Conservation (phyloP, 1,284 basidiomycete genomes). For the Cystobasidium slooffiae region DNA sequence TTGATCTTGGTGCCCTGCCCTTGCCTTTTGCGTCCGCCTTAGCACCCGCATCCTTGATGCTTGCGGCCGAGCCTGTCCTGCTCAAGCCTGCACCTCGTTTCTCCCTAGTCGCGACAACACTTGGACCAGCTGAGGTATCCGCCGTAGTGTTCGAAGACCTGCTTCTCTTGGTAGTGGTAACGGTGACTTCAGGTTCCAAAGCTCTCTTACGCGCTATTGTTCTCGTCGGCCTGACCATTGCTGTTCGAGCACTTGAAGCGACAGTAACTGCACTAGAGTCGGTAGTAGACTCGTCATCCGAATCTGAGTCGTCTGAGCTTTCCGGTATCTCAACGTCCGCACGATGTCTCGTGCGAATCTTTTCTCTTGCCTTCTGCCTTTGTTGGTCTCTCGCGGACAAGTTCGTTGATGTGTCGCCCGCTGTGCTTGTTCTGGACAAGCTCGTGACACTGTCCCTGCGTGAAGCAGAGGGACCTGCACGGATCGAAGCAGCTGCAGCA, state of each 20-base stretch:
- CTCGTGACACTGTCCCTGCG: not conserved
- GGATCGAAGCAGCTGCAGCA: too few species aligned
- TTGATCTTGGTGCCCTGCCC: not conserved
- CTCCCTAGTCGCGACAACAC: not conserved
- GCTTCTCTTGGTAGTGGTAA: not conserved
- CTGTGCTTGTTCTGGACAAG: not conserved
- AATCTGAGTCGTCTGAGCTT: not conserved
- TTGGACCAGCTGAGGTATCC: not conserved
- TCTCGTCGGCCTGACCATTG: not conserved
- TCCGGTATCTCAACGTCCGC: not conserved
- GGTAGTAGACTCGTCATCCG: not conserved
- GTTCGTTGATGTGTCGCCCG: too few species aligned
- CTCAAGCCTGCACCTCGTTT: not conserved
- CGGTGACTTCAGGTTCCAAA: not conserved
- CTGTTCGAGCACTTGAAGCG: not conserved
- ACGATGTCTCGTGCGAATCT: not conserved
- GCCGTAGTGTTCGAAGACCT: not conserved
- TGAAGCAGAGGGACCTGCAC: too few species aligned
- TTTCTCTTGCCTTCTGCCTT: not conserved
- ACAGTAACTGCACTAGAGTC: not conserved
- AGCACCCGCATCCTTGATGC: not conserved
- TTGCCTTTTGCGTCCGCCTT: not conserved
- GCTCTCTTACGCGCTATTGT: not conserved
- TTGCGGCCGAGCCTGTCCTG: not conserved
- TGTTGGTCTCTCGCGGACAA: not conserved